Percentiles rank a stretch among this genome's conserved stretches.
phyloP scores from a whole-genome alignment of 495 filamentous ascomycete species.

The Penicillium crystallinum region DNA sequence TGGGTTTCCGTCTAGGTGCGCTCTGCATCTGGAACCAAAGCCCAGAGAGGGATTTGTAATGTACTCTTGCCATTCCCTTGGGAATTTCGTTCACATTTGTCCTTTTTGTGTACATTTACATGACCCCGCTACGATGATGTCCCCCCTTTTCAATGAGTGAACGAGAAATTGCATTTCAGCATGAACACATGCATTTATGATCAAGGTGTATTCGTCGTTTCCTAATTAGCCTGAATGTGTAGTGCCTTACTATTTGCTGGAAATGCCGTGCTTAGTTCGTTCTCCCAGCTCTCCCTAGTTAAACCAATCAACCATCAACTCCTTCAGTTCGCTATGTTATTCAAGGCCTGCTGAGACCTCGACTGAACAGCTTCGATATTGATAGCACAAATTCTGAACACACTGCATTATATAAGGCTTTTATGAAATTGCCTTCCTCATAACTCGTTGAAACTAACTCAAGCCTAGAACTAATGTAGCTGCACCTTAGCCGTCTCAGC shows the following conservation, averaged over 20 bases:
- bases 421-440: not conserved
- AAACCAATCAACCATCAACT: no score
- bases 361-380: no score
- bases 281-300: no score
- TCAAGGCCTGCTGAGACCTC: no score
- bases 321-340: no score
- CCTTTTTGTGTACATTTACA: not conserved
- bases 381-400: not conserved
- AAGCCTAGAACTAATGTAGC: slow-evolving; percentile 1
- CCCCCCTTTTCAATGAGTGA: not conserved
- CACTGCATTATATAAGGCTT: not conserved
- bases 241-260: no score
- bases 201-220: not conserved
- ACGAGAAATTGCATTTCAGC: not conserved
- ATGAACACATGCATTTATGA: not conserved
- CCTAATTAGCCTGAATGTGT: no score
- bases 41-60: not conserved
- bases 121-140: not conserved
- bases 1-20: slow-evolving; percentile 27
- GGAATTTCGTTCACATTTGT: not conserved
- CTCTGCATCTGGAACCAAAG: slow-evolving; percentile 32
- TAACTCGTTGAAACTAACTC: not conserved
- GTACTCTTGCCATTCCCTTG: not conserved
- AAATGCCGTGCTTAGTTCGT: no score
- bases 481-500: slow-evolving; percentile 4